These are phyloP conservation scores for Porphyra umbilicalis DNA, from an alignment of 31 red algal species.

Conservation along the genomic window DNA sequence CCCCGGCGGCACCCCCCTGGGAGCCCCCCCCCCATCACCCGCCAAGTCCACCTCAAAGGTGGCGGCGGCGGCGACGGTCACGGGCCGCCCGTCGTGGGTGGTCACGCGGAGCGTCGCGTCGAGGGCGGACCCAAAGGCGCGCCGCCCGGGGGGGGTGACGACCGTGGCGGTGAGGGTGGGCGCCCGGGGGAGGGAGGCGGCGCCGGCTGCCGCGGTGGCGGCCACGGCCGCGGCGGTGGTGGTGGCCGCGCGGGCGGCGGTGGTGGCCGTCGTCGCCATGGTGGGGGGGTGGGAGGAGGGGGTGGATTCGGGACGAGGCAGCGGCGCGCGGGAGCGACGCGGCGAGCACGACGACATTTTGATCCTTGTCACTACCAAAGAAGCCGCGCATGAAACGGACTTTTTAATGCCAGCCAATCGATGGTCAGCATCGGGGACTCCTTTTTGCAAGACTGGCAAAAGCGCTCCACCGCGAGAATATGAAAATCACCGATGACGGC, in stretches of 20 bases:
- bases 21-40: neutral
- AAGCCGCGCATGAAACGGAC: too few species aligned
- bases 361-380: too few species aligned
- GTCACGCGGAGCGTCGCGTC: neutral
- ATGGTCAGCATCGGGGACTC: too few species aligned
- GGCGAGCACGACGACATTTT: too few species aligned
- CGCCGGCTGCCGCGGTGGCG: neutral
- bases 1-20: neutral
- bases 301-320: too few species aligned
- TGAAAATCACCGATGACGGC: too few species aligned
- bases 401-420: too few species aligned
- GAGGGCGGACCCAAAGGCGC: neutral
- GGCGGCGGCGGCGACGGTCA: neutral
- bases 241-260: neutral
- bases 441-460: too few species aligned
- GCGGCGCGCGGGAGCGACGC: too few species aligned
- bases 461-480: too few species aligned
- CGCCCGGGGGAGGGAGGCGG: neutral
- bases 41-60: neutral
- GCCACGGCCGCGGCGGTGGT: neutral
- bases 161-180: neutral
- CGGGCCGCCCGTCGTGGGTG: neutral
- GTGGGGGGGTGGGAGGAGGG: too few species aligned
- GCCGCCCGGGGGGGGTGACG: neutral
- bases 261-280: neutral